Evolutionary conservation across 306 rosid genomes (phyloP), one percentile per base, ranked within the genome.

Genomic region (Corylus heterophylla): DNA sequence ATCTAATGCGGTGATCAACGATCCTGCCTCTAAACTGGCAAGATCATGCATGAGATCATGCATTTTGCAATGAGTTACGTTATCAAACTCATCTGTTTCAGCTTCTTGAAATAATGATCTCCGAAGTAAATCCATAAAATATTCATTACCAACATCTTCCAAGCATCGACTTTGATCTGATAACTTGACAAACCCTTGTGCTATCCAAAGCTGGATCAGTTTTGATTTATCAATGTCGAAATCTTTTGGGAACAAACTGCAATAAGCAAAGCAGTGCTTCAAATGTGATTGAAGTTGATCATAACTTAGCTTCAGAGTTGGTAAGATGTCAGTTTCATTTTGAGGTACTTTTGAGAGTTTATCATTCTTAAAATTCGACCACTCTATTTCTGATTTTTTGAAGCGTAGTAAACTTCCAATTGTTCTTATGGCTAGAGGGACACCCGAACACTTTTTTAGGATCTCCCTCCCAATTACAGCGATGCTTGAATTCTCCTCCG

Each of bases 151-250:
- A n/a, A n/a, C n/a, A n/a, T n/a, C n/a, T n/a, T n/a, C n/a, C n/a
- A n/a, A n/a, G n/a, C n/a, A n/a, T n/a, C n/a, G n/a, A n/a, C n/a
- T n/a, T n/a, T n/a, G n/a, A 13, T 37, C 13, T 44, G 76, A 80
- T 0, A 44, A 27, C 70, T 31, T 64, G 44, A 74, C 29, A 68
- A 80, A 80, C 3, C 83, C 83, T 3, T 74, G 63, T 8, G 62
- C 83, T 8, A 75, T 27, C 84, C 79, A 80, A 75, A 80, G 71
- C 7, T 42, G 17, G 56, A 80, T 45, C 20, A 78, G 13, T 0
- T 0, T 2, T 11, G 4, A 0, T 52, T 3, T 58, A 0, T 14
- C 0, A 51, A 79, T 14, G 0, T 0, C 0, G 31, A 4, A 14
- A 48, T 52, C 66, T 42, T 73, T 79, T 12, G 83, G 68, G 51